Evolutionary conservation across 164 flowering plant genomes (phyloP), one percentile per base, ranked within the genome.

Genomic region (Protea cynaroides): DNA sequence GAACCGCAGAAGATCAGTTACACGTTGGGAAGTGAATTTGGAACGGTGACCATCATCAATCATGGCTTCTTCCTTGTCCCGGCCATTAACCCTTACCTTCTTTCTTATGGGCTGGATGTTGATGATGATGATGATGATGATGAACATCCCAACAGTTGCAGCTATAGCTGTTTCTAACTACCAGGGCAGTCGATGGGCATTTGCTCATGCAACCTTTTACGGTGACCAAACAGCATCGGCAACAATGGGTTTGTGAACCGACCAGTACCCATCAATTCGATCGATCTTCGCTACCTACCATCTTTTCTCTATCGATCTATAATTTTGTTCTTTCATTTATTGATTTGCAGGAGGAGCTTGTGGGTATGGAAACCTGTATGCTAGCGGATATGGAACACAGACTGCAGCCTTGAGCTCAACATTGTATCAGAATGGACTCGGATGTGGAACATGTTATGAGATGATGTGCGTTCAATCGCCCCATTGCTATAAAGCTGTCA

Each of bases 181-280:
- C 72, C 72, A 34, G 38, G 81, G 92, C 5, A 71, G 76, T 29
- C 55, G 69, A 56, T 90, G 96, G 97, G 1, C 58, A 0, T 66
- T 52, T 7, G 93, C 96, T 17, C 86, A 81, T 60, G 97, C 98
- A 57, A 93, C 98, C n/a, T 93, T 93, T 72, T 93, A 93, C 43
- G 98, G 98, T 12, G 97, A 90, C 51, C 92, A 90, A 64, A 69
- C 87, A 13, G 98, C 90, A 18, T 75, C 86, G 1, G 87, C 72
- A 15, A 90, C 97, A 13, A 88, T 90, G 89, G 97, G 98, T 90
- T 71, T 14, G 76, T 72, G 15, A 19, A 1, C 18, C 13, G 1
- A 8, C 0, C 25, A n/a, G n/a, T n/a, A n/a, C n/a, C n/a, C n/a
- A n/a, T n/a, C 46, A 40, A 40, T 29, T 29, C 34, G 5, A 0